Conservation (phyloP, 257 asterid genomes). For the Fraxinus anomala region DNA sequence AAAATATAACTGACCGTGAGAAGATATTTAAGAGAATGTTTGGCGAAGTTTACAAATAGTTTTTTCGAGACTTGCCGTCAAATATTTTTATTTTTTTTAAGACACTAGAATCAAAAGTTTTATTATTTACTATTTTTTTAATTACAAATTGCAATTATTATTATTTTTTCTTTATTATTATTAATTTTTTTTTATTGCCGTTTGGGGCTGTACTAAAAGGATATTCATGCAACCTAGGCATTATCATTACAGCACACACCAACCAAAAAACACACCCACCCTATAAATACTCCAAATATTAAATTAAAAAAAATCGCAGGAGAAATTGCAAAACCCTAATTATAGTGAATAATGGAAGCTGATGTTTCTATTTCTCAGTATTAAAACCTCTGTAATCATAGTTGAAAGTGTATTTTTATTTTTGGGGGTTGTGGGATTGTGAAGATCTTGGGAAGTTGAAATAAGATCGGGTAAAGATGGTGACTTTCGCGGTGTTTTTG, state of each 20-base stretch:
- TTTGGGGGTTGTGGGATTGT: constrained; percentile 15
- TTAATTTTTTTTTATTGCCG: neutral
- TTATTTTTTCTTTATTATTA: neutral
- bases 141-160: neutral
- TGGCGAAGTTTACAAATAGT: too few species aligned
- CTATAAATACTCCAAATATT: constrained; percentile 18
- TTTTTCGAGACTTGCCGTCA: too few species aligned
- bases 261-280: constrained; percentile 22
- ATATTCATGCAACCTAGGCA: constrained; percentile 26
- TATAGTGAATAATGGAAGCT: constrained; percentile 52
- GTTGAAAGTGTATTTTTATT: neutral
- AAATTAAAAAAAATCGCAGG: neutral
- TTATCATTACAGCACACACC: constrained; percentile 25
- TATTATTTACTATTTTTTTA: neutral
- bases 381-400: constrained; percentile 16
- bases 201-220: constrained; percentile 1
- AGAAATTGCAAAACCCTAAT: constrained; percentile 34
- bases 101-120: too few species aligned
- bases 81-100: too few species aligned
- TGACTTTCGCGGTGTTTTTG: constrained; percentile 44
- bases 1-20: too few species aligned
- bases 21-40: too few species aligned
- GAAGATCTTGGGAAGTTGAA: constrained; percentile 22
- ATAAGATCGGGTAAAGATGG: constrained; percentile 34
- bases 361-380: constrained; percentile 41